Conservation (phyloP, 352 stramenopile species). For the Globisporangium nodosum region DNA sequence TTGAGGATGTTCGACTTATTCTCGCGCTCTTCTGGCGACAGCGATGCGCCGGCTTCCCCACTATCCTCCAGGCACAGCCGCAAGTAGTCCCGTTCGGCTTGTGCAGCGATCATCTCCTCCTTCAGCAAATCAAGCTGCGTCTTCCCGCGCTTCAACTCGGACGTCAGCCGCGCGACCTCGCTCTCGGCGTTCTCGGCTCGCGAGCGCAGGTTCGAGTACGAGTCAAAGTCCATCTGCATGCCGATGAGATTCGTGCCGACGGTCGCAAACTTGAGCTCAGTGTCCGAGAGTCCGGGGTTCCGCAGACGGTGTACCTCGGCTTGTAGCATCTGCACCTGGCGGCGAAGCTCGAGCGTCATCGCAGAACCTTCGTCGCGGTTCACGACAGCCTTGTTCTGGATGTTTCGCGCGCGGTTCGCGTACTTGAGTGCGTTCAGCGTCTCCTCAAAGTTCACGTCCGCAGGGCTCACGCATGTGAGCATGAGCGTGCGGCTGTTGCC, state of each 20-base stretch:
- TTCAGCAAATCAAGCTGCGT: slow-evolving; percentile 76
- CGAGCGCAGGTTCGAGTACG: slow-evolving; percentile 61
- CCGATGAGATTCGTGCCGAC: slow-evolving; percentile 60
- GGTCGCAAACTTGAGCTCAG: slow-evolving; percentile 60
- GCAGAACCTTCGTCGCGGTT: slow-evolving; percentile 79
- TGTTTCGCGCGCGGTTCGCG: slow-evolving; percentile 88
- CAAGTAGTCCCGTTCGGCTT: slow-evolving; percentile 78
- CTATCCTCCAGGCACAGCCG: slow-evolving; percentile 64
- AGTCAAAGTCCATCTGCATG: slow-evolving; percentile 69
- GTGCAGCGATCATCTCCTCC: slow-evolving; percentile 82
- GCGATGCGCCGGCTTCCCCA: slow-evolving; percentile 12
- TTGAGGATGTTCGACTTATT: slow-evolving; percentile 62
- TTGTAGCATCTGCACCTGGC: slow-evolving; percentile 76
- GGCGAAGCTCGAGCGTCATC: slow-evolving; percentile 65
- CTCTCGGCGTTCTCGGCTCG: slow-evolving; percentile 75
- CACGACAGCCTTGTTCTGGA: slow-evolving; percentile 86
- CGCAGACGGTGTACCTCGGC: slow-evolving; percentile 77
- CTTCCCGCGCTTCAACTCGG: slow-evolving; percentile 73
- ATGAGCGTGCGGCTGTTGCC: slow-evolving; percentile 92
- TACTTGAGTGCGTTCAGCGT: slow-evolving; percentile 91
- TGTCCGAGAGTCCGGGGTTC: slow-evolving; percentile 76
- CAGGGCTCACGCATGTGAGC: slow-evolving; percentile 90
- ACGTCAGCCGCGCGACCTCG: slow-evolving; percentile 68
- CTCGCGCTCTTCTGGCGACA: slow-evolving; percentile 33
- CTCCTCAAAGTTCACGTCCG: slow-evolving; percentile 89